Percentiles rank a stretch among this genome's conserved stretches.
phyloP scores from a whole-genome alignment of 495 filamentous ascomycete species.

The Neurospora sp. region DNA sequence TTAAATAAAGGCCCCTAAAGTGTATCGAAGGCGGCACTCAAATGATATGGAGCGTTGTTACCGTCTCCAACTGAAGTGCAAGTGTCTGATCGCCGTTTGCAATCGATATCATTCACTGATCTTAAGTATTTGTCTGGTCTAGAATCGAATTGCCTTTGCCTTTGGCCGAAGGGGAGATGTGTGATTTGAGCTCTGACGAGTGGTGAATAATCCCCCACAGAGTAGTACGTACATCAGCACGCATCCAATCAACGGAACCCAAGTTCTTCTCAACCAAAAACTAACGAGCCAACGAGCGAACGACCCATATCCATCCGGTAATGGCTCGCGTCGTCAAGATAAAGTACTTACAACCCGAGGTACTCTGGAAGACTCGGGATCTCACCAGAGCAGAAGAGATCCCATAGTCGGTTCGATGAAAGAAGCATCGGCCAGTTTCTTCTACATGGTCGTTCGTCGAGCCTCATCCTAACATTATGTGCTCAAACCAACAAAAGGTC shows the following conservation, averaged over 20 bases:
- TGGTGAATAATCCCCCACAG: neutral
- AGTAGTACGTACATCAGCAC: too few species aligned
- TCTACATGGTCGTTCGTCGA: neutral
- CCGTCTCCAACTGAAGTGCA: too few species aligned
- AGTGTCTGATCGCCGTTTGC: neutral
- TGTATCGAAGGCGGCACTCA: neutral
- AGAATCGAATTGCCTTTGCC: neutral
- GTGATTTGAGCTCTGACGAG: neutral
- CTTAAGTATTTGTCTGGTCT: neutral
- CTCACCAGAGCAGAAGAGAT: too few species aligned
- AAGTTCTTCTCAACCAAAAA: neutral
- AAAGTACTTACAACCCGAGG: neutral
- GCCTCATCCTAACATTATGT: neutral
- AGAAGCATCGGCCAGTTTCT: neutral
- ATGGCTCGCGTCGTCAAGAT: neutral
- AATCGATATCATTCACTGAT: neutral
- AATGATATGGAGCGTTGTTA: neutral
- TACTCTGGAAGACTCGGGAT: neutral
- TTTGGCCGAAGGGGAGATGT: neutral
- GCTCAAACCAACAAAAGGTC: neutral
- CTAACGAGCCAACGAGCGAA: neutral
- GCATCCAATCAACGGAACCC: neutral
- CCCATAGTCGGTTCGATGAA: too few species aligned
- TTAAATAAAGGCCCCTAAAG: too few species aligned
- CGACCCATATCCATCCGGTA: neutral